Conservation (phyloP, 2,329 filamentous ascomycete species). For the Helotiales sp. region DNA sequence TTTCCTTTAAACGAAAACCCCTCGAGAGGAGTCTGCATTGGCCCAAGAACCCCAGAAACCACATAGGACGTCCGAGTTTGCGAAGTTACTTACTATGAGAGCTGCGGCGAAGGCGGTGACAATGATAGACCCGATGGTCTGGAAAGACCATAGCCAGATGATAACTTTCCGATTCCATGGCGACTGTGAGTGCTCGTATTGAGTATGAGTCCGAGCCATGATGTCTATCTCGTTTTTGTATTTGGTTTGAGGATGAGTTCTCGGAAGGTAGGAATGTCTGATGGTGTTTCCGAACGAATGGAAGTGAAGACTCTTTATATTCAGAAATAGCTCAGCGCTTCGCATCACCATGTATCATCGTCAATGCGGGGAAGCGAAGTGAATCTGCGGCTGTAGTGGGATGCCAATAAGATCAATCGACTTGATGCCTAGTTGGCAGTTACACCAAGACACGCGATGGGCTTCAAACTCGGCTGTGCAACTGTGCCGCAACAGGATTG, state of each 20-base stretch:
- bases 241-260: neutral
- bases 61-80: neutral
- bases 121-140: neutral
- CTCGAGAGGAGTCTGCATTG: too few species aligned
- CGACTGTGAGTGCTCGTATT: neutral
- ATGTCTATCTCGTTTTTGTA: too few species aligned
- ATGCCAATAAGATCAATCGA: conserved; percentile 5
- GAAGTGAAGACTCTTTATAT: neutral
- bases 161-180: neutral
- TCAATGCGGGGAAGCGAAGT: neutral
- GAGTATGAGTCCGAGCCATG: neutral
- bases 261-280: neutral
- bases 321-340: neutral
- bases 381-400: neutral
- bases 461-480: conserved; percentile 1
- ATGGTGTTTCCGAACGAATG: neutral
- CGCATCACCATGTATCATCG: neutral
- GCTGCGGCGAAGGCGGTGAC: conserved; percentile 5
- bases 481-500: neutral
- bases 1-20: too few species aligned
- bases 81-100: neutral
- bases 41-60: neutral
- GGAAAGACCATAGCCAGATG: conserved; percentile 5
- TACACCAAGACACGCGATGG: conserved; percentile 3
- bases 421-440: neutral